Evolutionary conservation across 169 alveolate genomes (phyloP), one percentile per base, ranked within the genome.

Genomic region (Theileria parva): DNA sequence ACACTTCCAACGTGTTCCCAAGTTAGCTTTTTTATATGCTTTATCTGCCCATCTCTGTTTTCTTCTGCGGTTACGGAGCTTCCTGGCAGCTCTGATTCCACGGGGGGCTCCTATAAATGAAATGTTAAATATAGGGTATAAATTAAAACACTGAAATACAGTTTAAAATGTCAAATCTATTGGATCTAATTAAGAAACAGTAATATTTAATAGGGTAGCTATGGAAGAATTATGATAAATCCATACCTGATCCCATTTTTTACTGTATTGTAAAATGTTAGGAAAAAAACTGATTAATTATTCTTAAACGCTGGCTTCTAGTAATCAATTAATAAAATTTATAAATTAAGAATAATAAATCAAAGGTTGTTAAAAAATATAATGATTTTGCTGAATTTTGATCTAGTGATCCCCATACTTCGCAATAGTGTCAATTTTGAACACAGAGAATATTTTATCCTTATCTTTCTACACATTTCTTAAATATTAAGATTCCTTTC

Each of bases 21-120:
- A 91, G 87, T 95, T 94, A 34, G 99, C 97, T 93, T 96, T 97
- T 93, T 97, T 97, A 96, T 96, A 98, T 73, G 93, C 95, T 86
- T 97, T 97, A 88, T 98, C 99, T 28, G 99, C 99, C 99, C 99
- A 98, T 86, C 96, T 88, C 91, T 96, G 96, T 59, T 92, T 86
- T 91, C 98, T 95, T 87, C 99, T 95, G 91, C 99, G 98, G 74
- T 89, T 95, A 77, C 96, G 93, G 60, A 98, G 97, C 94, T 98
- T 98, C 74, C 99, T 96, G 78, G 99, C 99, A 21, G 99, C 98
- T 48, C 94, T 87, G 69, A 97, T 96, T 80, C 99, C 99, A 81
- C 97, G 95, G 60, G 99, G 99, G 86, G 95, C 97, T 57, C 99
- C 99, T 88, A 64, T 68, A 44, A 55, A 57, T 65, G 30, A 37